Evolutionary conservation across 768 basidiomycete genomes (phyloP).

Genomic region (Hypholoma sublateritium): DNA sequence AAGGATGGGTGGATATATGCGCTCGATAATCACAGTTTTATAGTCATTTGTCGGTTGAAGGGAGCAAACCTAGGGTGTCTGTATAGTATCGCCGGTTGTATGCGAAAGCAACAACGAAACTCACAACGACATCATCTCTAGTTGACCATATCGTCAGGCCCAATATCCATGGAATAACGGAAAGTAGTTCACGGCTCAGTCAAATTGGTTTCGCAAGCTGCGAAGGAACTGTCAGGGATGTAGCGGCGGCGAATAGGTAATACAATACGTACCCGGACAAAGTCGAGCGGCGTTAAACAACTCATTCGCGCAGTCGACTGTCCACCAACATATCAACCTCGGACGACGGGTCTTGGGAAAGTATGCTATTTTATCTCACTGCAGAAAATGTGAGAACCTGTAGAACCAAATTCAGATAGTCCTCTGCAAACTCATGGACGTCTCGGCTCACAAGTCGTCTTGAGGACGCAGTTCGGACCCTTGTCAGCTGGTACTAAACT

Average conservation of each 20-base stretch:
- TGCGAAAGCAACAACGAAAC: constrained; percentile 13
- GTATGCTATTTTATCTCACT: constrained; percentile 38
- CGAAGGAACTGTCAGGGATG: background rate
- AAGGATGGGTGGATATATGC: constrained; percentile 32
- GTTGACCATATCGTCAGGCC: constrained; percentile 1
- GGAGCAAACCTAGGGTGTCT: constrained; percentile 61
- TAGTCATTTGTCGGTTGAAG: constrained; percentile 88
- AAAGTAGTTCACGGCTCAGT: constrained; percentile 64
- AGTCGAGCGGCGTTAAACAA: constrained; percentile 74
- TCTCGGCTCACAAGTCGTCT: constrained; percentile 28
- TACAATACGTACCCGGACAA: constrained; percentile 59
- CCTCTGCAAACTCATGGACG: background rate
- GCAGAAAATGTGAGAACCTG: constrained; percentile 89
- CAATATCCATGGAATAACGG: background rate
- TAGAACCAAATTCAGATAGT: background rate
- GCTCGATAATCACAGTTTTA: constrained; percentile 62
- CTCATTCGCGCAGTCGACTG: constrained; percentile 85
- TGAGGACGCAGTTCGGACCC: background rate
- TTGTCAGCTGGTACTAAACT: too few relatives aligned
- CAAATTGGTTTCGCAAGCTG: constrained; percentile 80
- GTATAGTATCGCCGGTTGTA: background rate
- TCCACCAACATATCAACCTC: background rate
- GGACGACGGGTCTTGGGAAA: background rate
- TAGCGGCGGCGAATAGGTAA: background rate
- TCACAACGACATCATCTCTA: constrained; percentile 67